A percentile compares a stretch with the other conserved stretches of the same genome.
Conservation (phyloP, 495 filamentous ascomycete species). For the Clavariopsis aquatica region DNA sequence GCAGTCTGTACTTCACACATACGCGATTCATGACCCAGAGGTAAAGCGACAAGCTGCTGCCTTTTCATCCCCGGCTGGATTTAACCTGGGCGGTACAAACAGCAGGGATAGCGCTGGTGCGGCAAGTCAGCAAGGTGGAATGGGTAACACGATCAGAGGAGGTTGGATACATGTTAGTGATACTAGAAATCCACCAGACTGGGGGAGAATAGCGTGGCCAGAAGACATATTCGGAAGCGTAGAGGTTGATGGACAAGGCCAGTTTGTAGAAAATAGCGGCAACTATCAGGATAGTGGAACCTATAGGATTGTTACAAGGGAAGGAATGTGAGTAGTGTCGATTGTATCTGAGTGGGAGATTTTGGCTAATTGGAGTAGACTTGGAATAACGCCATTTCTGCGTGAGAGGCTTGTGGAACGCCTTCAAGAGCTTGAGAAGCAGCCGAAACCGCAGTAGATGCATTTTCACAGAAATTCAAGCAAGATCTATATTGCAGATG, state of each 20-base stretch:
- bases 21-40: slow-evolving; percentile 71
- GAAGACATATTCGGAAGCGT: slow-evolving; percentile 95
- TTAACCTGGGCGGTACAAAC: slow-evolving; percentile 61
- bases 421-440: slow-evolving; percentile 19
- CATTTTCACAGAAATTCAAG: neutral
- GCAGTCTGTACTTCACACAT: slow-evolving; percentile 66
- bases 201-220: slow-evolving; percentile 80
- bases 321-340: slow-evolving; percentile 63
- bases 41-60: slow-evolving; percentile 75
- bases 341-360: neutral
- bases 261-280: slow-evolving; percentile 63
- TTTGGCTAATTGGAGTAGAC: slow-evolving; percentile 39
- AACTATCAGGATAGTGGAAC: slow-evolving; percentile 66
- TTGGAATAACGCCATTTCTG: slow-evolving; percentile 60
- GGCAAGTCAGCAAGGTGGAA: slow-evolving; percentile 79
- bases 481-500: too few relatives aligned
- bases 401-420: slow-evolving; percentile 57
- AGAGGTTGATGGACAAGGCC: slow-evolving; percentile 74
- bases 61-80: slow-evolving; percentile 76
- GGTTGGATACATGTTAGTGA: slow-evolving; percentile 92
- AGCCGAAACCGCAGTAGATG: neutral
- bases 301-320: slow-evolving; percentile 67
- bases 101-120: slow-evolving; percentile 62
- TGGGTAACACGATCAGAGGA: slow-evolving; percentile 77
- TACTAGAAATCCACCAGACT: slow-evolving; percentile 78